Base-by-base conservation (phyloP, 2,329 filamentous ascomycete species). In the Monosporascus sp. region DNA sequence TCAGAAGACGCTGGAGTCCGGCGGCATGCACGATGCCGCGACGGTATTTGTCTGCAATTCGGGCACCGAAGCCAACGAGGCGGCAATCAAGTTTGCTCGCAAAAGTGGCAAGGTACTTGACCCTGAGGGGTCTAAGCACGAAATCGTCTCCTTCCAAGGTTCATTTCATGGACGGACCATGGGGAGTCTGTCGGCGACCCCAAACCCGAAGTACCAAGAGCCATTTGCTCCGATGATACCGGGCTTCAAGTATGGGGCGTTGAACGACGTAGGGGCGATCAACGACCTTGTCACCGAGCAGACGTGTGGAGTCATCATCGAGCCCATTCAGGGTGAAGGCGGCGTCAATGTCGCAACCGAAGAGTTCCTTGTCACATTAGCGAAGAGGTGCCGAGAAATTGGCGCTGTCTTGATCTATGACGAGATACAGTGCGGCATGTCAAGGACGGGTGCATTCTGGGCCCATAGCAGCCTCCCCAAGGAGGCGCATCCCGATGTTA, bases 141-240 rank as follows among this genome's bases (percentile, higher is more conserved):
- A 97, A 65, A 74, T 99, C 48, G 89, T 97, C 50, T 96, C 91
- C 17, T 99, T 97, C 78, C 76, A 89, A 63, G 87, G 88, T 63
- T 92, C 90, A 40, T 99, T 99, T 79, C 94, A 99, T 72, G 94
- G 94, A 63, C 87, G 94, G 55, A 97, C 94, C 17, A 96, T 97
- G 90, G 94, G 94, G 50, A 86, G 87, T 54, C 76, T 99, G 45
- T 96, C 90, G n/a, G 94, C 94, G 11, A 99, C 94, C 5, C 94
- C 92, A 48, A 99, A 97, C 74, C 90, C 91, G 19, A 99, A 99
- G 72, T 99, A 99, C 74, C 94, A 99, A 74, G 84, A 87, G 62
- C 94, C 94, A 0, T 99, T 99, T 68, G 79, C 89, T 16, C 94
- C 94, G 38, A 97, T 99, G 92, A 77, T 99, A 1, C 93, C 94